Evolutionary conservation across 2,329 filamentous ascomycete species (phyloP).

Genomic region (Purpureocillium takamizusanense): DNA sequence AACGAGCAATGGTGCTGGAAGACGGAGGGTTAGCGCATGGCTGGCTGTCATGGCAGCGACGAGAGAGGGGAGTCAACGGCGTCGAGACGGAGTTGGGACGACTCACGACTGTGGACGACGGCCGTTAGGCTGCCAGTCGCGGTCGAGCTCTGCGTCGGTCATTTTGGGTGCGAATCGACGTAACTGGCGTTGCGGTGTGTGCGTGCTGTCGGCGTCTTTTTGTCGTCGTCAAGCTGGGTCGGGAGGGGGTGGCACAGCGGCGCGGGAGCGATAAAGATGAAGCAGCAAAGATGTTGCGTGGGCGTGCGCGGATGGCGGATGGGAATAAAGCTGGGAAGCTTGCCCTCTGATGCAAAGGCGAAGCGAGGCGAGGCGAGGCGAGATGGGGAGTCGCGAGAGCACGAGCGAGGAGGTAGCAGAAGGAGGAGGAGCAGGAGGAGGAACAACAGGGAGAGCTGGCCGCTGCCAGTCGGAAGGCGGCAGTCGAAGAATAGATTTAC

Average conservation of each 20-base stretch:
- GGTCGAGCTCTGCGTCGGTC: constrained; percentile 62
- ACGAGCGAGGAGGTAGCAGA: not conserved
- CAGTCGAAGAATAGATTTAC: not conserved
- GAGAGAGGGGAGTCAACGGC: not conserved
- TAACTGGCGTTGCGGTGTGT: constrained; percentile 5
- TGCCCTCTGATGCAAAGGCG: too few species aligned
- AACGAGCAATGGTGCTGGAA: constrained; percentile 71
- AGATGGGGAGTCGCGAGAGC: not conserved
- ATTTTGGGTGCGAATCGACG: constrained; percentile 13
- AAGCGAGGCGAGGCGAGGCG: constrained; percentile 3
- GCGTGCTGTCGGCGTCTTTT: too few species aligned
- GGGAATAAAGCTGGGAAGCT: too few species aligned
- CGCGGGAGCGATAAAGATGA: not conserved
- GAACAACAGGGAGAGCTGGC: not conserved
- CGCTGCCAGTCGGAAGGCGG: too few species aligned
- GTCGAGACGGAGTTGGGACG: constrained; percentile 4
- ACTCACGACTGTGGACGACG: constrained; percentile 78
- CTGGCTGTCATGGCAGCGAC: too few species aligned
- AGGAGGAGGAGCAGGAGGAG: not conserved
- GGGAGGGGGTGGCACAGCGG: not conserved
- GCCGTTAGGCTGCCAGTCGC: constrained; percentile 71
- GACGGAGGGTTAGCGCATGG: not conserved
- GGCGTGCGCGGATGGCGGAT: too few species aligned
- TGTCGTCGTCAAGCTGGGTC: too few species aligned
- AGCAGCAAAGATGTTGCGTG: not conserved